Base-by-base conservation (phyloP, 2,329 filamentous ascomycete species). In the Fusarium sarcochroum region DNA sequence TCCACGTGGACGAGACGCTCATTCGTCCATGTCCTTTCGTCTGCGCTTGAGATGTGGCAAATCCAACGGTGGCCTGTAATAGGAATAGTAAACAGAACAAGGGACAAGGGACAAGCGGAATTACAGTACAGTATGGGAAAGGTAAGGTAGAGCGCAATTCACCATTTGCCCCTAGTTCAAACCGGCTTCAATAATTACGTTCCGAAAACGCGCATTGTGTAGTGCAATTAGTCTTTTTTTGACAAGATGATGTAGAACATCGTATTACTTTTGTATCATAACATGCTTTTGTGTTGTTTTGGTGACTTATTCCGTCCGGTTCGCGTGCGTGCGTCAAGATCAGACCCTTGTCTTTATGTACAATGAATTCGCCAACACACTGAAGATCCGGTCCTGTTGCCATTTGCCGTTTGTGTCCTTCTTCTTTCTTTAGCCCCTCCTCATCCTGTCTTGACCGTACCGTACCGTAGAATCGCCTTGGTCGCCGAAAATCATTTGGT, bases 321-420 rank as follows among this genome's bases (percentile, higher is more conserved):
- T 48, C 23, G 34, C 42, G 35, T 49, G 45, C 56, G 63, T 60
- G 61, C 44, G 51, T 60, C 54, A 46, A 48, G 32, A 60, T 66
- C 27, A 52, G 44, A 58, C 21, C 46, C 42, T 35, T 58, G 59
- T 64, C 52, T 63, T 46, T 69, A 69, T 69, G 66, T 69, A 69
- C 66, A 69, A 66, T 49, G 34, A 66, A 69, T 46, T 58, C 66
- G 42, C 44, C 34, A 63, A 66, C 65, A 55, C 55, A 63, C 58
- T 68, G 42, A 66, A 69, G 58, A 69, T 46, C 51, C 56, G 66
- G 66, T 69, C 65, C 66, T 66, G 66, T 69, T 69, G 62, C 66
- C 66, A 66, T 66, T 69, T 69, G 66, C 61, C 66, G 60, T 58
- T 66, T 66, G 49, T 66, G 37, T 47, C 64, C 49, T 58, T 52